Percentiles rank a stretch among this genome's conserved stretches.
Evolutionary conservation across 495 filamentous ascomycete species (phyloP).

Genomic region (Pseudevernia furfuracea): DNA sequence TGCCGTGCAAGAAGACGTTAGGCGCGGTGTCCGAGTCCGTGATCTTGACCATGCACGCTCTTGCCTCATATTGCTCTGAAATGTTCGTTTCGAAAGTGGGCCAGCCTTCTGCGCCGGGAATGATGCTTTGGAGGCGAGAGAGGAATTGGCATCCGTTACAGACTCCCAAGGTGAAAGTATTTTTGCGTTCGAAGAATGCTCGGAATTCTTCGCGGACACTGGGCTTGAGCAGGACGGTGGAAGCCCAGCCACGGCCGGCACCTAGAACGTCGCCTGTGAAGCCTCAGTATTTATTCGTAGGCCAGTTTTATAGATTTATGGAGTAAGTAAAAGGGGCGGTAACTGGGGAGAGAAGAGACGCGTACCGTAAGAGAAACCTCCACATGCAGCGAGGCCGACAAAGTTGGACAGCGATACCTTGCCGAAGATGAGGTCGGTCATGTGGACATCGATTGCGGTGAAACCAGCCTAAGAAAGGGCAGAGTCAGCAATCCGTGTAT

Average conservation of each 20-base stretch:
- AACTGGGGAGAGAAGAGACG: not conserved
- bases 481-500: not conserved
- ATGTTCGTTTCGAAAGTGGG: slow-evolving; percentile 79
- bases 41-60: slow-evolving; percentile 82
- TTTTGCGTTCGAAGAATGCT: slow-evolving; percentile 75
- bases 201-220: slow-evolving; percentile 70
- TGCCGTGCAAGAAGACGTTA: slow-evolving; percentile 88
- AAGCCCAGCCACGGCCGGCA: slow-evolving; percentile 94
- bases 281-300: not conserved
- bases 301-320: not conserved
- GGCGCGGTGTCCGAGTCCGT: slow-evolving; percentile 51
- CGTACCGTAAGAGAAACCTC: slow-evolving; percentile 81
- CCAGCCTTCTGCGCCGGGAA: slow-evolving; percentile 80
- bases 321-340: not conserved
- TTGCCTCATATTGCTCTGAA: slow-evolving; percentile 87
- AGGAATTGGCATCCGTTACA: slow-evolving; percentile 99
- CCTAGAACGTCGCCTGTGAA: slow-evolving; percentile 78
- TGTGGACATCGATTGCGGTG: slow-evolving; percentile 87
- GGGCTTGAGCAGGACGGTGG: slow-evolving; percentile 77
- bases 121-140: slow-evolving; percentile 69
- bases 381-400: slow-evolving; percentile 83
- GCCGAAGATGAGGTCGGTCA: slow-evolving; percentile 83
- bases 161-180: slow-evolving; percentile 90
- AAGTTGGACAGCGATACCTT: slow-evolving; percentile 67
- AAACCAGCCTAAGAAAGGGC: slow-evolving; percentile 48